These are phyloP conservation scores for Hanseniaspora pseudoguilliermondii DNA, from an alignment of 805 yeast species.

Conservation along the genomic window DNA sequence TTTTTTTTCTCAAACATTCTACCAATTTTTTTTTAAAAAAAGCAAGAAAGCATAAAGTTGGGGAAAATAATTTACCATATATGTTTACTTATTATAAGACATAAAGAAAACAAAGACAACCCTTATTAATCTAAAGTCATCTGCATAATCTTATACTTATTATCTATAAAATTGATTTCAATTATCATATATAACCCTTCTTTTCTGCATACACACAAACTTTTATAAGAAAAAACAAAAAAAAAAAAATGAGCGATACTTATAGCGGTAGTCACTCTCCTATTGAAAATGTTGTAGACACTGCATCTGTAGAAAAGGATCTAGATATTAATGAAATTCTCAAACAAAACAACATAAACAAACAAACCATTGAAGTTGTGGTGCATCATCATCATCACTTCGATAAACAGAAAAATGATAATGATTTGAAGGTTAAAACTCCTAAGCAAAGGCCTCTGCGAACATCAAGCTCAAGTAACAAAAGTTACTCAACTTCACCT, in stretches of 20 bases:
- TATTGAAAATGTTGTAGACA: background rate
- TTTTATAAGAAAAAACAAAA: too few species aligned
- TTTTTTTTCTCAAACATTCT: too few species aligned
- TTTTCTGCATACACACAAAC: too few species aligned
- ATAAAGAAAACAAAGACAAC: too few species aligned
- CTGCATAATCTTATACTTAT: too few species aligned
- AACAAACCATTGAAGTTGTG: conserved; percentile 20
- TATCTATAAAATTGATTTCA: too few species aligned
- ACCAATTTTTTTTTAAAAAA: too few species aligned
- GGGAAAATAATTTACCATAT: too few species aligned
- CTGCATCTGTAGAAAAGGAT: background rate
- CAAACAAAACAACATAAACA: background rate
- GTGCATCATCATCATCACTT: conserved; percentile 18
- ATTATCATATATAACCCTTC: too few species aligned
- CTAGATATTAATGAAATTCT: background rate
- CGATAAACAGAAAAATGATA: conserved; percentile 16
- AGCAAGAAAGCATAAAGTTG: background rate
- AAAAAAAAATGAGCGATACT: background rate
- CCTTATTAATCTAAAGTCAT: too few species aligned
- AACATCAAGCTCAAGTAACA: background rate
- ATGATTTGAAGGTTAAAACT: conserved; percentile 11
- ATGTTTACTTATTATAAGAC: too few species aligned
- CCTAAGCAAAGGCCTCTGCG: conserved; percentile 7
- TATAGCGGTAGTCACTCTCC: background rate
- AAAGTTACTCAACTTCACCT: background rate